Evolutionary conservation across 768 basidiomycete genomes (phyloP).

Genomic region (Rhodocollybia butyracea): DNA sequence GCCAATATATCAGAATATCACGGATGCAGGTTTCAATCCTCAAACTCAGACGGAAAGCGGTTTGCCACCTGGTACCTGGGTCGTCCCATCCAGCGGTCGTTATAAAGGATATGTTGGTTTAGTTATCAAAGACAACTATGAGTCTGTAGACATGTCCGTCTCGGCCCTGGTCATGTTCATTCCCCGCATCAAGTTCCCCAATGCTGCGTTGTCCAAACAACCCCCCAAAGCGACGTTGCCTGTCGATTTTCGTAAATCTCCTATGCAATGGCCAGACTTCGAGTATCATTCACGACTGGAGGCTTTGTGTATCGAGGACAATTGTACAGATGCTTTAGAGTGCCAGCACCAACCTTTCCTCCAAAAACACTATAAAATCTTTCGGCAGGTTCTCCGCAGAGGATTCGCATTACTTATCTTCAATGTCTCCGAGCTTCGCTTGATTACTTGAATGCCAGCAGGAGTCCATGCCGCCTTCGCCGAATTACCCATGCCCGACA

Average conservation of each 20-base stretch:
- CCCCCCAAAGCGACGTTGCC: not conserved
- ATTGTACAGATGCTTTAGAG: not conserved
- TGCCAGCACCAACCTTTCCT: not conserved
- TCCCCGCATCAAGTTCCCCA: not conserved
- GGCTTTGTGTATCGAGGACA: not conserved
- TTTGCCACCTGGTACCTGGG: not conserved
- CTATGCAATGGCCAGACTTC: not conserved
- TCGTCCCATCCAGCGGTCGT: not conserved
- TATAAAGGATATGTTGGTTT: not conserved
- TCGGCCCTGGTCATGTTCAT: not conserved
- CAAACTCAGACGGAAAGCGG: no score
- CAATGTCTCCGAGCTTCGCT: not conserved
- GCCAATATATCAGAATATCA: no score
- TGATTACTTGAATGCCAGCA: not conserved
- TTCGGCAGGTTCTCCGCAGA: not conserved
- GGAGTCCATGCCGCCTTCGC: not conserved
- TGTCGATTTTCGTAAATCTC: not conserved
- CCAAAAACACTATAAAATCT: not conserved
- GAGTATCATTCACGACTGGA: not conserved
- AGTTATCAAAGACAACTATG: not conserved
- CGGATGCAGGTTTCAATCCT: no score
- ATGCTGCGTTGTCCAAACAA: not conserved
- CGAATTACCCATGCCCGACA: not conserved
- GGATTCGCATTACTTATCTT: not conserved
- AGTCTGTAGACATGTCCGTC: not conserved